These are phyloP conservation scores for Sphagnum fallax DNA, from an alignment of 228 moss, liverwort and hornwort genomes.

Conservation along the genomic window DNA sequence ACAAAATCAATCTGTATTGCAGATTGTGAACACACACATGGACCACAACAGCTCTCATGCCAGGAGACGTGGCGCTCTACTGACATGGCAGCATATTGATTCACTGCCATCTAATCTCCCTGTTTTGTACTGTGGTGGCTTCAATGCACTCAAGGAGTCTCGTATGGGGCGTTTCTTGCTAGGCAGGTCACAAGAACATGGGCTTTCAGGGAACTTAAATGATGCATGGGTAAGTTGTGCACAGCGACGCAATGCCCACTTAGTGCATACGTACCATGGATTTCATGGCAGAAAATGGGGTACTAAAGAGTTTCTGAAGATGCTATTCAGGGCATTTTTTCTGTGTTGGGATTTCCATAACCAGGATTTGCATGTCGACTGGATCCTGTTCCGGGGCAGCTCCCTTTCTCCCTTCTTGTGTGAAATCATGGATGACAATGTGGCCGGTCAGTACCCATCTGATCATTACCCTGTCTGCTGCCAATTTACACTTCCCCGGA, in stretches of 20 bases:
- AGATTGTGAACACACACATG: slow-evolving; percentile 52
- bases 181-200: slow-evolving; percentile 37
- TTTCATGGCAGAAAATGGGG: slow-evolving; percentile 21
- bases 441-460: slow-evolving; percentile 40
- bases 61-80: slow-evolving; percentile 43
- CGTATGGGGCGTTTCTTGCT: slow-evolving; percentile 33
- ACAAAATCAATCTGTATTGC: neutral
- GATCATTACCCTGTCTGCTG: slow-evolving; percentile 49
- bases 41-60: slow-evolving; percentile 36
- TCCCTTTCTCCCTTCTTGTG: slow-evolving; percentile 29
- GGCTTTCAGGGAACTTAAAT: slow-evolving; percentile 42
- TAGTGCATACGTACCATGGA: slow-evolving; percentile 37
- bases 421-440: slow-evolving; percentile 31
- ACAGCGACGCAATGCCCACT: slow-evolving; percentile 25
- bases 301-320: slow-evolving; percentile 24
- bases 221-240: slow-evolving; percentile 38
- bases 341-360: slow-evolving; percentile 52
- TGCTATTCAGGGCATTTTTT: slow-evolving; percentile 33
- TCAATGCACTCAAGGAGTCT: slow-evolving; percentile 45
- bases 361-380: slow-evolving; percentile 53
- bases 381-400: slow-evolving; percentile 43
- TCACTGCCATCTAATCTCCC: slow-evolving; percentile 44
- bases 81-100: slow-evolving; percentile 56
- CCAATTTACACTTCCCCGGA: slow-evolving; percentile 44
- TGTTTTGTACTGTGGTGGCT: slow-evolving; percentile 51